Conservation (phyloP, 1,139 yeast genomes). For the Wickerhamomyces sp. region DNA sequence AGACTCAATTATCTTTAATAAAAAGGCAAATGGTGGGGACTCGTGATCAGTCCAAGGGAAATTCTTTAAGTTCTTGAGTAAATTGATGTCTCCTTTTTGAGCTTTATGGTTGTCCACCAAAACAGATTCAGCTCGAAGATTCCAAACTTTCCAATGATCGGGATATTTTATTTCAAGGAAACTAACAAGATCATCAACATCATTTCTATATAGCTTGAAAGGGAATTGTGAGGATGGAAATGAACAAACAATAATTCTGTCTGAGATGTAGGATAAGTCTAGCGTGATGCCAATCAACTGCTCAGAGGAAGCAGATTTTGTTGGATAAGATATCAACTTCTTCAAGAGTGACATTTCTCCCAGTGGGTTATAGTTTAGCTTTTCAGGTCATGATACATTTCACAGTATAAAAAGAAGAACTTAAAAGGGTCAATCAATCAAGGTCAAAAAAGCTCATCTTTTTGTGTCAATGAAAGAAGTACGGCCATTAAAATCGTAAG, state of each 20-base stretch:
- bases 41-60: conserved; percentile 64
- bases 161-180: conserved; percentile 47
- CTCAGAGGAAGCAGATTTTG: conserved; percentile 7
- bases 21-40: conserved; percentile 58
- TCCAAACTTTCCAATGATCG: conserved; percentile 66
- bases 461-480: neutral
- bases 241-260: conserved; percentile 62
- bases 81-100: conserved; percentile 29
- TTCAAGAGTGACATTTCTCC: conserved; percentile 1
- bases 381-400: too few species aligned
- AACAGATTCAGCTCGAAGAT: conserved; percentile 55
- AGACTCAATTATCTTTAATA: conserved; percentile 40
- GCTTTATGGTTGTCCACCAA: conserved; percentile 36
- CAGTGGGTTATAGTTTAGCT: neutral
- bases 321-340: conserved; percentile 5
- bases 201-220: conserved; percentile 50
- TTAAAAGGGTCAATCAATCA: too few species aligned
- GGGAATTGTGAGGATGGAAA: conserved; percentile 54
- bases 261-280: conserved; percentile 63
- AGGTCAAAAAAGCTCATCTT: too few species aligned
- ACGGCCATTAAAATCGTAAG: too few species aligned
- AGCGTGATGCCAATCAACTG: conserved; percentile 29
- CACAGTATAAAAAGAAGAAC: too few species aligned
- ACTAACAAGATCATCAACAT: conserved; percentile 44
- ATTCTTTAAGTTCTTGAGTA: conserved; percentile 10